Evolutionary conservation across 176 grass and related monocot species (phyloP).

Genomic region (Thalia dealbata): DNA sequence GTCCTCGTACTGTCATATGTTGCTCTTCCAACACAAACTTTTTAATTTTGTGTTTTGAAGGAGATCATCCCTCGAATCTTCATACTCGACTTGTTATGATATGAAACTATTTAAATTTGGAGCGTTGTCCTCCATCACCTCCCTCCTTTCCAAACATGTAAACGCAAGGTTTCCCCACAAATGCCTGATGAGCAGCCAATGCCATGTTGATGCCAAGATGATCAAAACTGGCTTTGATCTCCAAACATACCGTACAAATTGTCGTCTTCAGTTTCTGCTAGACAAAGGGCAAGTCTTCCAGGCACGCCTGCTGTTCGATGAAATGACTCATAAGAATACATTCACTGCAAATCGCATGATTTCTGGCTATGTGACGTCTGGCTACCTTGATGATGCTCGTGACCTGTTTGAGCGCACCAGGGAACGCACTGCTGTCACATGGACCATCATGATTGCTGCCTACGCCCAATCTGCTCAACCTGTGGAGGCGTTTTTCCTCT

Average conservation of each 20-base stretch:
- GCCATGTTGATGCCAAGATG: slow-evolving; percentile 26
- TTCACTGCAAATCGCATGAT: slow-evolving; percentile 51
- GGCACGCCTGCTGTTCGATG: slow-evolving; percentile 46
- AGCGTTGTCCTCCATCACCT: neutral
- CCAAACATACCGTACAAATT: slow-evolving; percentile 18
- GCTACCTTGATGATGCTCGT: slow-evolving; percentile 26
- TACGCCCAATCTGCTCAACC: slow-evolving; percentile 15
- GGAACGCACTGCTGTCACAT: slow-evolving; percentile 33
- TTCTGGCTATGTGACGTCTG: slow-evolving; percentile 30
- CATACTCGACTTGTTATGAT: neutral
- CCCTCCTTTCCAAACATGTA: neutral
- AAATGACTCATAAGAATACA: slow-evolving; percentile 36
- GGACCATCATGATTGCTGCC: slow-evolving; percentile 64
- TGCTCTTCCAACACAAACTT: too few relatives aligned
- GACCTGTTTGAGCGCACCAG: slow-evolving; percentile 28
- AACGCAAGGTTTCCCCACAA: neutral
- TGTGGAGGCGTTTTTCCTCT: slow-evolving; percentile 33
- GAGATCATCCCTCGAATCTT: neutral
- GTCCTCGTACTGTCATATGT: too few relatives aligned
- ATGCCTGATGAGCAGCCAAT: neutral
- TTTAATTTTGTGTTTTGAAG: too few relatives aligned
- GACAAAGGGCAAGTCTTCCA: slow-evolving; percentile 18
- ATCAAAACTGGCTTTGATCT: slow-evolving; percentile 42
- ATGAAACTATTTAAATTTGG: neutral
- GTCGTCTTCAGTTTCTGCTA: slow-evolving; percentile 17